phyloP scores from a whole-genome alignment of 1,284 basidiomycete species.

The Ganoderma meredithae region DNA sequence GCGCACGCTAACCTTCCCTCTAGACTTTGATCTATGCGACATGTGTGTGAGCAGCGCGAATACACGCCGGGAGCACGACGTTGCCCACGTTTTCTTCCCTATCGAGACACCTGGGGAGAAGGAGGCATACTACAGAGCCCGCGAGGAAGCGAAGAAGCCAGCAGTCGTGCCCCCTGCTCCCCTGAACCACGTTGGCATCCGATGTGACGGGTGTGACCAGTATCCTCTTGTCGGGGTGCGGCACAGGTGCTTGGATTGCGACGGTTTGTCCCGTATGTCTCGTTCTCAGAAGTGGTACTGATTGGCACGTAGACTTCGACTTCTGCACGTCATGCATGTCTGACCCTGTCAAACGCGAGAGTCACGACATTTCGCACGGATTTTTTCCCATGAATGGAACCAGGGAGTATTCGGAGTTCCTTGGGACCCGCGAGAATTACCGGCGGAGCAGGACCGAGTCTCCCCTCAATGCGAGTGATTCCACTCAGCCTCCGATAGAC shows the following conservation, averaged over 20 bases:
- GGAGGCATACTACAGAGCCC: conserved; percentile 36
- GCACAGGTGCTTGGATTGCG: conserved; percentile 73
- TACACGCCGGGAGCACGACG: conserved; percentile 28
- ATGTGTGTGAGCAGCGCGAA: conserved; percentile 50
- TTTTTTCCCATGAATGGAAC: conserved; percentile 19
- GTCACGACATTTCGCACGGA: conserved; percentile 28
- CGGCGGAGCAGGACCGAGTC: conserved; percentile 78
- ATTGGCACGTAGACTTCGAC: conserved; percentile 60
- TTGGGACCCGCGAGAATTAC: conserved; percentile 52
- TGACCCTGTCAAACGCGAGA: conserved; percentile 51
- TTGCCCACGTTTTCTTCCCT: conserved; percentile 68
- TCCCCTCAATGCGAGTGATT: conserved; percentile 52
- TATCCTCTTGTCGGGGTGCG: conserved; percentile 53
- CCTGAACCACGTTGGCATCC: conserved; percentile 31
- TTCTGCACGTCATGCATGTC: conserved; percentile 67
- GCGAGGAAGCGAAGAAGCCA: conserved; percentile 52
- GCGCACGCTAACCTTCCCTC: background rate
- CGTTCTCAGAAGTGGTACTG: background rate
- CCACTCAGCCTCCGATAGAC: conserved; percentile 43
- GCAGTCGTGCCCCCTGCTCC: background rate
- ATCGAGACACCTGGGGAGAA: conserved; percentile 59
- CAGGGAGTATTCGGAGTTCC: conserved; percentile 18
- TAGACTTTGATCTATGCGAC: conserved; percentile 71
- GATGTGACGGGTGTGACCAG: conserved; percentile 75
- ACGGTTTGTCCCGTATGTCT: conserved; percentile 35